phyloP scores from a whole-genome alignment of 1,284 basidiomycete genomes.

The Athelia sp. region DNA sequence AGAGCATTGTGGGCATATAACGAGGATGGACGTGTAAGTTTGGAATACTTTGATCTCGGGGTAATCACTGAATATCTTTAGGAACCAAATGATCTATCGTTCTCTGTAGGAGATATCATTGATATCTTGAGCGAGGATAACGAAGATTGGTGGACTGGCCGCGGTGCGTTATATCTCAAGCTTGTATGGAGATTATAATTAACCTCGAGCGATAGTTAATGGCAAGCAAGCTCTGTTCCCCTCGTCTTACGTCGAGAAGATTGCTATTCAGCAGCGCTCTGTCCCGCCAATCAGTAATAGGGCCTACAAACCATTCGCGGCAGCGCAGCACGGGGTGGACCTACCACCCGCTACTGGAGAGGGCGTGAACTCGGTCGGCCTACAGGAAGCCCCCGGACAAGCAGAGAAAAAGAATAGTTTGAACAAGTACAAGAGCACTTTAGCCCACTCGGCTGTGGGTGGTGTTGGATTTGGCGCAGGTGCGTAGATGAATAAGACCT shows the following conservation, averaged over 20 bases:
- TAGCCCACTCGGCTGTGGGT: conserved; percentile 64
- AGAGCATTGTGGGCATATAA: conserved; percentile 66
- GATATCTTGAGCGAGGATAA: conserved; percentile 59
- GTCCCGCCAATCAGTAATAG: conserved; percentile 12
- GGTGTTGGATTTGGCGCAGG: conserved; percentile 70
- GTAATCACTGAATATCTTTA: conserved; percentile 19
- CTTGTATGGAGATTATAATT: background rate
- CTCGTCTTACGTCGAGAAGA: conserved; percentile 54
- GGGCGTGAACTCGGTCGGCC: conserved; percentile 26
- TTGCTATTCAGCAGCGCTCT: conserved; percentile 22
- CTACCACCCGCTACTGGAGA: conserved; percentile 27
- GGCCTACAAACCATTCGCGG: conserved; percentile 37
- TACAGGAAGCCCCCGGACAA: conserved; percentile 32
- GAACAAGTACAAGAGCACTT: conserved; percentile 54
- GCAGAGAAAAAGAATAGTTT: conserved; percentile 52
- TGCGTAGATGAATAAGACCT: conserved; percentile 15
- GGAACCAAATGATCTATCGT: conserved; percentile 58
- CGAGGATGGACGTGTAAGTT: conserved; percentile 43
- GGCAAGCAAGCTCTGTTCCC: conserved; percentile 64
- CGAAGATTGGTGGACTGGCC: conserved; percentile 51
- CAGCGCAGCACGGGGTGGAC: conserved; percentile 31
- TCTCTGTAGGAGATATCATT: conserved; percentile 52
- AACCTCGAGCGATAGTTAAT: conserved; percentile 20
- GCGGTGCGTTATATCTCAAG: background rate
- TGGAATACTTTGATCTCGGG: conserved; percentile 2